These are phyloP conservation scores for Yamadazyma dushanensis DNA, from an alignment of 1,139 yeast species.

Conservation along the genomic window DNA sequence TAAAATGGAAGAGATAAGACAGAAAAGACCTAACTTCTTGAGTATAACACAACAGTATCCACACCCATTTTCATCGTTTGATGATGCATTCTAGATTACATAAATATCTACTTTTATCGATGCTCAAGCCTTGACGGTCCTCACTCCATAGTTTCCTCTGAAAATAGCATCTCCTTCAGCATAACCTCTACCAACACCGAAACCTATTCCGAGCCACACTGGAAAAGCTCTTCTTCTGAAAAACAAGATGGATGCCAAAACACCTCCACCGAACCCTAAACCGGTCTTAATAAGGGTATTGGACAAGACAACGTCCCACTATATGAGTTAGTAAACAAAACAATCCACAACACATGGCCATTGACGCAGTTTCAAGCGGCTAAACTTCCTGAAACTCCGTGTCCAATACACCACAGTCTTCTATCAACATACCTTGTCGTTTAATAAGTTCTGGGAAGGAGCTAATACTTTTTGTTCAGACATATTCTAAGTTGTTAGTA, in stretches of 20 bases:
- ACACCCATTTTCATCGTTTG: too few relatives aligned
- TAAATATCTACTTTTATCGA: background rate
- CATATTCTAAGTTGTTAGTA: slow-evolving; percentile 7
- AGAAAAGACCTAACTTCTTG: too few relatives aligned
- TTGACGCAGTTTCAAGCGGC: too few relatives aligned
- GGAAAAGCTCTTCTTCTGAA: slow-evolving; percentile 96
- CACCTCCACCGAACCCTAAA: slow-evolving; percentile 97
- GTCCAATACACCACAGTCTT: too few relatives aligned
- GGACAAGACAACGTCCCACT: slow-evolving; percentile 94
- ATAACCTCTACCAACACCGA: slow-evolving; percentile 96
- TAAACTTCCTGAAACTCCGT: too few relatives aligned
- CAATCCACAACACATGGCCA: too few relatives aligned
- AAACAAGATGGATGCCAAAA: slow-evolving; percentile 83
- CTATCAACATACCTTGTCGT: slow-evolving; percentile 61
- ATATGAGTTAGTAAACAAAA: slow-evolving; percentile 20
- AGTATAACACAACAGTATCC: too few relatives aligned
- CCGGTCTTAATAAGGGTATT: slow-evolving; percentile 94
- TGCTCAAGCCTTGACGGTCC: slow-evolving; percentile 62
- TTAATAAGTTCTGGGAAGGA: slow-evolving; percentile 69
- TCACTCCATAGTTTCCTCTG: slow-evolving; percentile 74
- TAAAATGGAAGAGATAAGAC: too few relatives aligned
- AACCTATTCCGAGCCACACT: slow-evolving; percentile 94
- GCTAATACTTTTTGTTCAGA: slow-evolving; percentile 39
- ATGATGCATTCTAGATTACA: background rate
- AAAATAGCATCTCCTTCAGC: slow-evolving; percentile 97